These are phyloP conservation scores for Tulasnella sp. DNA, from an alignment of 768 basidiomycete species.

Conservation along the genomic window DNA sequence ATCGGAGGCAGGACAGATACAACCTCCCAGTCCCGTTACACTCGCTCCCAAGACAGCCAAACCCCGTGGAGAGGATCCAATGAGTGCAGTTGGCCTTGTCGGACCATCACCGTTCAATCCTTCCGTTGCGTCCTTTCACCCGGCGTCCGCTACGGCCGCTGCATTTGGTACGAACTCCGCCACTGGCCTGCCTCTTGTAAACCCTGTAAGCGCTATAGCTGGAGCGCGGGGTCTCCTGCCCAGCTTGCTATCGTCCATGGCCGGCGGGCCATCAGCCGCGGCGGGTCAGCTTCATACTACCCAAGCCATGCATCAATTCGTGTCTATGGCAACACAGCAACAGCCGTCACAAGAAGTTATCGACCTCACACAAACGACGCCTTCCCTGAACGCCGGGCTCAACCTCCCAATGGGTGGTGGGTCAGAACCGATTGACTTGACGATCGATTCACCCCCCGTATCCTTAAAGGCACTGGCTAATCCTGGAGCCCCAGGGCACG, in stretches of 20 bases:
- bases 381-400: not conserved
- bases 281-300: not conserved
- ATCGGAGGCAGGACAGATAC: not conserved
- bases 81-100: not conserved
- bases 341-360: conserved; percentile 4
- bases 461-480: not conserved
- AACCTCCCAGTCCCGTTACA: conserved; percentile 45
- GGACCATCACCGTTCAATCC: not conserved
- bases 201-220: not conserved
- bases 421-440: conserved; percentile 9
- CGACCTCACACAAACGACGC: conserved; percentile 7
- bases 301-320: not conserved
- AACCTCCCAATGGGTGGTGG: not conserved
- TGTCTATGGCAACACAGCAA: not conserved
- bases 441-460: conserved; percentile 10
- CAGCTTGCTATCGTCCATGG: not conserved
- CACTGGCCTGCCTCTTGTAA: not conserved
- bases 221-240: not conserved
- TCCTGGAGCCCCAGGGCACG: not conserved
- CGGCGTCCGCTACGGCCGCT: not conserved
- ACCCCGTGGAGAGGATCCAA: conserved; percentile 29
- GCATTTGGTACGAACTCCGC: not conserved
- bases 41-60: conserved; percentile 71
- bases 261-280: no score
- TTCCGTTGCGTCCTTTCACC: not conserved